Evolutionary conservation across 495 filamentous ascomycete genomes (phyloP).

Genomic region (Margaritispora aquatica): DNA sequence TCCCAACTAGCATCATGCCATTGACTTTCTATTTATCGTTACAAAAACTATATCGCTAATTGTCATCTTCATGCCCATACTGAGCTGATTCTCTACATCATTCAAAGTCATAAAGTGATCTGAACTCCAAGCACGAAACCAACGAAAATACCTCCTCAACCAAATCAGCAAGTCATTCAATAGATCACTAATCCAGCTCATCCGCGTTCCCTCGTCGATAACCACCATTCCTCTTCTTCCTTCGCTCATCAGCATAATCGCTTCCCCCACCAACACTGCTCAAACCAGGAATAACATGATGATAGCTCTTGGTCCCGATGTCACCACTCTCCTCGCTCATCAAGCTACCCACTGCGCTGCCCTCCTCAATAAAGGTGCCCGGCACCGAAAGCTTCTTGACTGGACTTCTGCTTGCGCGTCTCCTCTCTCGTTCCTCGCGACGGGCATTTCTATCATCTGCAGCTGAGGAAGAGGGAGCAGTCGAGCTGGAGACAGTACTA

Average conservation of each 20-base stretch:
- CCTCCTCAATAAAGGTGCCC: conserved; percentile 12
- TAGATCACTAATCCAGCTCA: conserved; percentile 2
- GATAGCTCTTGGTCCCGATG: conserved; percentile 73
- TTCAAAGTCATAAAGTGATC: too few species aligned
- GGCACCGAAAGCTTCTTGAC: conserved; percentile 18
- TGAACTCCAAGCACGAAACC: too few species aligned
- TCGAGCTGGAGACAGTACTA: conserved; percentile 27
- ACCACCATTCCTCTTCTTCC: conserved; percentile 27
- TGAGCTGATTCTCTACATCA: too few species aligned
- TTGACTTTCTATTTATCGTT: too few species aligned
- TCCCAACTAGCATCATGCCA: too few species aligned
- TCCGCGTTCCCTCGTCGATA: conserved; percentile 11
- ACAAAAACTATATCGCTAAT: too few species aligned
- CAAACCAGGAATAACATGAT: conserved; percentile 71
- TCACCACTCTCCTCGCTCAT: conserved; percentile 46
- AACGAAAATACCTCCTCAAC: too few species aligned
- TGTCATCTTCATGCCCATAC: too few species aligned
- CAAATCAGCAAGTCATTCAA: too few species aligned
- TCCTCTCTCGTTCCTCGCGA: conserved; percentile 36
- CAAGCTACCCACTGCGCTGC: not conserved
- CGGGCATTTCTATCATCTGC: conserved; percentile 32
- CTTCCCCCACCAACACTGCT: conserved; percentile 33
- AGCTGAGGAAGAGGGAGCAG: conserved; percentile 1
- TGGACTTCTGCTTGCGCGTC: conserved; percentile 28
- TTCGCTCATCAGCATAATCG: conserved; percentile 41